Evolutionary conservation across 176 grass and related monocot genomes (phyloP).

Genomic region (maize (Zea mays)): DNA sequence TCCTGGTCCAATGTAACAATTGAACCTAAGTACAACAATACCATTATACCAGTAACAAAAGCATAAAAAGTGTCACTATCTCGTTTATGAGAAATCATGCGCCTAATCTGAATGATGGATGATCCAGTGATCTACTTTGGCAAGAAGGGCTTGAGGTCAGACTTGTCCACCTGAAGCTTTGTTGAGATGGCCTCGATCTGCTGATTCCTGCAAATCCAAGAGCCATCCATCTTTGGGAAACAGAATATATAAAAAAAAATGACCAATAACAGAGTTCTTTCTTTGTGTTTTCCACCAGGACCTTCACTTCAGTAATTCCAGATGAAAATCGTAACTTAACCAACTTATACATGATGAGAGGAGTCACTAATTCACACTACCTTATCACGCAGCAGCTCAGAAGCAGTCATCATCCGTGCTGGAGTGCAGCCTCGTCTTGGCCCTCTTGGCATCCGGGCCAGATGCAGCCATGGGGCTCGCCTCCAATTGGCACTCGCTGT

Average conservation of each 20-base stretch:
- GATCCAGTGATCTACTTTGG: constrained; percentile 54
- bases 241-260: no score
- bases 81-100: neutral
- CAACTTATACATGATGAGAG: neutral
- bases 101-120: neutral
- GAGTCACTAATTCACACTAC: constrained; percentile 14
- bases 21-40: no score
- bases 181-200: constrained; percentile 82
- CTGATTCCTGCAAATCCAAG: constrained; percentile 48
- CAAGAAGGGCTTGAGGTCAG: constrained; percentile 82
- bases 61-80: neutral
- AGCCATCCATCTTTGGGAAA: neutral
- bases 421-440: constrained; percentile 52
- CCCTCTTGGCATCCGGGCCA: constrained; percentile 54
- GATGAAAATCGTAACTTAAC: neutral
- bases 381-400: constrained; percentile 61
- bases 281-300: no score
- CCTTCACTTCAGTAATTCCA: neutral
- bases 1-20: no score
- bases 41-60: no score
- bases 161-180: constrained; percentile 74
- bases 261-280: no score
- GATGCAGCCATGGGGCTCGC: constrained; percentile 40
- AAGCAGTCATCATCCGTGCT: constrained; percentile 35
- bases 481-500: constrained; percentile 56